Percentiles rank a stretch among this genome's conserved stretches.
Conservation (phyloP, 371 early-diverging fungal genomes). For the Mucor circinelloides region DNA sequence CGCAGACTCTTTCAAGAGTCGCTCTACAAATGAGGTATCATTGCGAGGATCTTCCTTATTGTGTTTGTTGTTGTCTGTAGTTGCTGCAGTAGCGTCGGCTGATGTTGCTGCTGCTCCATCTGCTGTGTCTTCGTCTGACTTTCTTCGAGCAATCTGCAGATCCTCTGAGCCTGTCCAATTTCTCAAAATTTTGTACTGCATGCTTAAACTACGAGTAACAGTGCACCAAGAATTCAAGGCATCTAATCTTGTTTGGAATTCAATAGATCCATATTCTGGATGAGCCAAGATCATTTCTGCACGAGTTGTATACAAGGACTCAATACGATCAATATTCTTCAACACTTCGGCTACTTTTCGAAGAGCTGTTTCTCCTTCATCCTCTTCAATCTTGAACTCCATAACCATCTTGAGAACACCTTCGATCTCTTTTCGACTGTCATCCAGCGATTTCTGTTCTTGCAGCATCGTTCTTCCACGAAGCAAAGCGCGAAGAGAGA, state of each 20-base stretch:
- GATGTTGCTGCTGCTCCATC: neutral
- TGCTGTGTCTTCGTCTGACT: neutral
- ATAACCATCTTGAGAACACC: conserved; percentile 66
- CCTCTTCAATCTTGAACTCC: conserved; percentile 61
- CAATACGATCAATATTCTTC: conserved; percentile 75
- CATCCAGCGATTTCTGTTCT: conserved; percentile 71
- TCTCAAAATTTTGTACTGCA: conserved; percentile 73
- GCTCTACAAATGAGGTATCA: conserved; percentile 80
- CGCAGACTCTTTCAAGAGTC: conserved; percentile 81
- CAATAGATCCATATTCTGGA: conserved; percentile 68
- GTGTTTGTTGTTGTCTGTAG: neutral
- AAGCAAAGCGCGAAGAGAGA: conserved; percentile 69
- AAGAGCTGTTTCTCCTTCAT: conserved; percentile 43
- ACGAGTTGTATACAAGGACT: conserved; percentile 76
- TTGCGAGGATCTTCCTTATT: conserved; percentile 17
- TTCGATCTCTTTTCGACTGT: conserved; percentile 66
- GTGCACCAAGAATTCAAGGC: conserved; percentile 82
- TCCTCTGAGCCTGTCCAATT: conserved; percentile 85
- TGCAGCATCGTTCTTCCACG: conserved; percentile 64
- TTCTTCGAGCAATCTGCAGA: conserved; percentile 62
- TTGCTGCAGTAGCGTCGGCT: neutral
- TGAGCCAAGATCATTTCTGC: conserved; percentile 68
- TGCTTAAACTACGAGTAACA: conserved; percentile 70
- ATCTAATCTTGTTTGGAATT: conserved; percentile 72
- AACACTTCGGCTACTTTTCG: conserved; percentile 70